Base-by-base conservation (phyloP, 108 stramenopile genomes). In the Stephanodiscus triporus region DNA sequence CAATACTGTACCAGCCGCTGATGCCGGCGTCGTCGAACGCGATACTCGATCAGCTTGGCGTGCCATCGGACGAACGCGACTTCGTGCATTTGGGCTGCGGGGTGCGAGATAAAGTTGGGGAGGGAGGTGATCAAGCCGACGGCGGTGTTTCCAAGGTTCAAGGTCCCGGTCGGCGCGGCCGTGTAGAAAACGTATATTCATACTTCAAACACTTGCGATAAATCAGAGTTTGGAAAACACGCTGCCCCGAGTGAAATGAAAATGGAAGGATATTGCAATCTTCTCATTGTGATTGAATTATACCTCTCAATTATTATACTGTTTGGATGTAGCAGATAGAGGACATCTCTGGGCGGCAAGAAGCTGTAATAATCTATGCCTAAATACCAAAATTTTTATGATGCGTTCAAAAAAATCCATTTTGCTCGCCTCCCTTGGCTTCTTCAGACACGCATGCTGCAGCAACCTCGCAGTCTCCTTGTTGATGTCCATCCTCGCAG, bases 1-100 rank as follows among this genome's bases (percentile, higher is more conserved):
- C 84, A 45, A 93, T 98, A 43, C 66, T 93, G 48, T 95, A 97
- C 68, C 97, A 97, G 75, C 99, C 99, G 4, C 60, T 98, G 60
- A 95, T 98, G 60, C 97, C 99, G 23, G 62, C 63, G 9, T 87
- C 94, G 23, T 91, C 96, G 24, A 87, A 84, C 64, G 70, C 75
- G 23, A 91, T 98, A 37, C 77, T 99, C 70, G 94, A 97, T 83
- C 86, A 82, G 60, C 73, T 99, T 24, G 83, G 78, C 14, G 95
- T 98, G 5, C 91, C 94, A 6, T 64, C 80, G 43, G 84, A 90
- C 19, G 84, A 93, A 57, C 78, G 93, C 62, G 83, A 84, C 13
- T 95, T 95, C 68, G 77, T 75, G 10, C 89, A 95, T 72, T 70
- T 95, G 77, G 78, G 42, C 10, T 43, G 84, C 81, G 17, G 80